Evolutionary conservation across 164 flowering plant genomes (phyloP).

Genomic region (Stephania japonica): DNA sequence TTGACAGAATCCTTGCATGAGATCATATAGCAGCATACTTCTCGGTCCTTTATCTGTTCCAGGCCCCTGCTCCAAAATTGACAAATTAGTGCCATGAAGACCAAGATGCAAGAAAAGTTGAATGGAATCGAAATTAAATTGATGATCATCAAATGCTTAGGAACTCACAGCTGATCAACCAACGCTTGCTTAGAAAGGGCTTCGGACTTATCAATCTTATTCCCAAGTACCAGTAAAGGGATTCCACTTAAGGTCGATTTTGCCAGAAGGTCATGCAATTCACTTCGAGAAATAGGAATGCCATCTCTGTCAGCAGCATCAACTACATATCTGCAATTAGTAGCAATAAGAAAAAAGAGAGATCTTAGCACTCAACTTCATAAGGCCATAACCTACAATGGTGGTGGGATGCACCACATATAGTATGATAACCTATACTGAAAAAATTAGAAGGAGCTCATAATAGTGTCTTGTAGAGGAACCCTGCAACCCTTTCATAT

Average conservation of each 20-base stretch:
- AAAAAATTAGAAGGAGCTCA: too few relatives aligned
- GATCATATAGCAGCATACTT: slow-evolving; percentile 88
- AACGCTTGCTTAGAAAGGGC: slow-evolving; percentile 81
- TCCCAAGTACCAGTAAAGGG: slow-evolving; percentile 79
- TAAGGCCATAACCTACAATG: neutral
- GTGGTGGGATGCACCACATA: neutral
- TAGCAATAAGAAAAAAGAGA: neutral
- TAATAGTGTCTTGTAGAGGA: neutral
- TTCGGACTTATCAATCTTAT: slow-evolving; percentile 89
- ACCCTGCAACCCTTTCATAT: neutral
- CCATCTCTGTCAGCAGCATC: slow-evolving; percentile 95
- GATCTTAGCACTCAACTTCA: neutral
- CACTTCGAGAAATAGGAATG: slow-evolving; percentile 68
- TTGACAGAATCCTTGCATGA: slow-evolving; percentile 82
- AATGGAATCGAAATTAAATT: neutral
- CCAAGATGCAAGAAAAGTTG: neutral
- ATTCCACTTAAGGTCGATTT: slow-evolving; percentile 72
- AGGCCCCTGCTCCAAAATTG: slow-evolving; percentile 43
- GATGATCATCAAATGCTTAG: neutral
- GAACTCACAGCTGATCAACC: slow-evolving; percentile 82
- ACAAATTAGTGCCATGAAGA: neutral
- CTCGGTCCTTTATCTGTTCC: slow-evolving; percentile 53
- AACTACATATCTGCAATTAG: slow-evolving; percentile 64
- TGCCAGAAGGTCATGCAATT: slow-evolving; percentile 68
- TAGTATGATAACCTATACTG: neutral